Evolutionary conservation across 179 eudicot species (phyloP), one percentile per base, ranked within the genome.

Genomic region (Beta macrorhiza): DNA sequence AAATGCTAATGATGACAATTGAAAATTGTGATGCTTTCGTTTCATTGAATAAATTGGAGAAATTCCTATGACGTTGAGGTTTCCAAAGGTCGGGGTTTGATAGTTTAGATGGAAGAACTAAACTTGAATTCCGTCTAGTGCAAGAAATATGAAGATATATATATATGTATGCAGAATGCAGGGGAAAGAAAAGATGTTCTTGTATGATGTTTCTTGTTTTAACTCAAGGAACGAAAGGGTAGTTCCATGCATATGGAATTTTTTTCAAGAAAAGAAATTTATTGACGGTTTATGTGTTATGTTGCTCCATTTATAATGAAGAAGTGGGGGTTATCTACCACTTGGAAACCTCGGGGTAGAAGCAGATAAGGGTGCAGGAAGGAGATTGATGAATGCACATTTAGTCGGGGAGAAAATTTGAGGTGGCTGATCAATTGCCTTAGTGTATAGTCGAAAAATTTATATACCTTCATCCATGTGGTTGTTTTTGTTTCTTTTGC

Each of bases 51-150:
- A 6, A 2, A 29, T 74, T 74, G 56, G 49, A 42, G 55, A 58
- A 29, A 16, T 58, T 37, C 44, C 32, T 42, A 45, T 51, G 74
- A 67, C 49, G 45, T 78, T 78, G 71, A 25, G 52, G 74, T 52
- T 63, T 13, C 37, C 8, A 11, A 45, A 76, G 62, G 45, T 12
- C 14, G 12, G 69, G 69, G 44, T 13, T 65, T 65, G 69, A 63
- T 13, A 19, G 13, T 20, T 5, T 55, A 19, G 61, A 49, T 53
- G 44, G 53, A 73, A 80, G 69, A 58, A 37, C 13, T 10, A 16
- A 37, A 51, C 58, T 74, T 29, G 42, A 20, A 45, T 59, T 67
- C 37, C 51, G 11, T 62, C 5, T 62, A 15, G 42, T 64, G 29
- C 37, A 42, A 32, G 12, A 17, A 25, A 77, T 72, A 9, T 56